A percentile compares a stretch with the other conserved stretches of the same genome.
phyloP scores from a whole-genome alignment of 441 rosid genomes.

The Corymbia calophylla region DNA sequence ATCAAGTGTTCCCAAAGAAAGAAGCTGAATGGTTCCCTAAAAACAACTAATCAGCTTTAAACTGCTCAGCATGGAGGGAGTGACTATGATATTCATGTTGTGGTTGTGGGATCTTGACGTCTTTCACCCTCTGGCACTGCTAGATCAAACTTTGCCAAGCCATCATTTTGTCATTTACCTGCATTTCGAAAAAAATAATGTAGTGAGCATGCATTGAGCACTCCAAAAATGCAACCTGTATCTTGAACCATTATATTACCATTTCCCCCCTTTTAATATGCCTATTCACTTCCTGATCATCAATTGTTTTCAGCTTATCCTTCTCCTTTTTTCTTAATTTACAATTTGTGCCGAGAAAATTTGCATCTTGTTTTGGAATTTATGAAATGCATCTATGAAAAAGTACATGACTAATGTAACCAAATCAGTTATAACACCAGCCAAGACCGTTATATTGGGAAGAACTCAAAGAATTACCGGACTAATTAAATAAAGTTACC shows the following conservation, averaged over 20 bases:
- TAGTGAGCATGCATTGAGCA: neutral
- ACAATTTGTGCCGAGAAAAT: neutral
- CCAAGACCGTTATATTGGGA: neutral
- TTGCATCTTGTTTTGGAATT: neutral
- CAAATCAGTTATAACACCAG: neutral
- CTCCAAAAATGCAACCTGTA: neutral
- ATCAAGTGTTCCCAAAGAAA: no score
- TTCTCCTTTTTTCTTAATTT: neutral
- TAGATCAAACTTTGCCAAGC: neutral
- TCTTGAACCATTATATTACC: neutral
- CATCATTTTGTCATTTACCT: neutral
- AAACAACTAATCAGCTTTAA: neutral
- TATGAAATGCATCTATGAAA: rapidly evolving
- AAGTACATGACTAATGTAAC: neutral
- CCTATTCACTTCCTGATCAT: neutral
- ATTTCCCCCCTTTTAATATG: neutral
- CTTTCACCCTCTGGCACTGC: neutral
- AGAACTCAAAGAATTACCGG: neutral
- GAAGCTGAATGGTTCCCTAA: no score
- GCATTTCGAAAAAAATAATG: neutral
- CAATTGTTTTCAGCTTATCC: neutral
- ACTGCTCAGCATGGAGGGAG: no score
- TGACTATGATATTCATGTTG: neutral
- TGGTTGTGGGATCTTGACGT: neutral
- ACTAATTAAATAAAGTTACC: neutral